phyloP scores from a whole-genome alignment of 768 basidiomycete genomes.

The Termitomyces sp. region DNA sequence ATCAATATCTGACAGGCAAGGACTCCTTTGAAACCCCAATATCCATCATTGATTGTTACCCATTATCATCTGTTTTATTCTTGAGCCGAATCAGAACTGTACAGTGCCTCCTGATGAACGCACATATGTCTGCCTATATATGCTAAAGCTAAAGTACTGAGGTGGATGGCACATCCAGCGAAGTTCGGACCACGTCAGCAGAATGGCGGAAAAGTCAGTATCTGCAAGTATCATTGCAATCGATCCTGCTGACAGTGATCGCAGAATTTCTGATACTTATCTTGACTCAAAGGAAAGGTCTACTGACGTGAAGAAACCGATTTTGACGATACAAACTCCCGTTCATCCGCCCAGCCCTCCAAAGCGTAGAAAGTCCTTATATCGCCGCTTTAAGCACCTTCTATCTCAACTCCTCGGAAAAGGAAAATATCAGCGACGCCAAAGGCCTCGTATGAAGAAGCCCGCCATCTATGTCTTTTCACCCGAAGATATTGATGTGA shows the following conservation, averaged over 20 bases:
- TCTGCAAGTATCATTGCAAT: background rate
- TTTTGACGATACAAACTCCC: background rate
- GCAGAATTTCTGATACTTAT: background rate
- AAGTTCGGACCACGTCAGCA: background rate
- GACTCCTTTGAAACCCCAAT: background rate
- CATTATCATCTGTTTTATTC: background rate
- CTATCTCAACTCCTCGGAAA: conserved; percentile 1
- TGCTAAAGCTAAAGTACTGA: background rate
- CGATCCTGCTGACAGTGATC: background rate
- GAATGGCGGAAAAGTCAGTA: background rate
- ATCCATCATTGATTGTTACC: background rate
- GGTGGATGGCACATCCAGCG: background rate
- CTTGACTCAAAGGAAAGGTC: background rate
- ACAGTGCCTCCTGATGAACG: background rate
- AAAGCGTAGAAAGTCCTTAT: background rate
- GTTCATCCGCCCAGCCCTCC: background rate
- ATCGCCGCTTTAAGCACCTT: conserved; percentile 1
- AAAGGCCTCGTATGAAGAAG: conserved; percentile 14
- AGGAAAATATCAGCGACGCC: background rate
- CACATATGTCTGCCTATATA: background rate
- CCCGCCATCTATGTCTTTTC: conserved; percentile 32
- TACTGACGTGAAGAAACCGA: background rate
- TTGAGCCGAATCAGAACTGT: background rate
- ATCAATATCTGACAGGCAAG: background rate
- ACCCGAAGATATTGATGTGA: conserved; percentile 19